Evolutionary conservation across 805 yeast genomes (phyloP).

Genomic region (Zygosaccharomyces kombuchaensis): DNA sequence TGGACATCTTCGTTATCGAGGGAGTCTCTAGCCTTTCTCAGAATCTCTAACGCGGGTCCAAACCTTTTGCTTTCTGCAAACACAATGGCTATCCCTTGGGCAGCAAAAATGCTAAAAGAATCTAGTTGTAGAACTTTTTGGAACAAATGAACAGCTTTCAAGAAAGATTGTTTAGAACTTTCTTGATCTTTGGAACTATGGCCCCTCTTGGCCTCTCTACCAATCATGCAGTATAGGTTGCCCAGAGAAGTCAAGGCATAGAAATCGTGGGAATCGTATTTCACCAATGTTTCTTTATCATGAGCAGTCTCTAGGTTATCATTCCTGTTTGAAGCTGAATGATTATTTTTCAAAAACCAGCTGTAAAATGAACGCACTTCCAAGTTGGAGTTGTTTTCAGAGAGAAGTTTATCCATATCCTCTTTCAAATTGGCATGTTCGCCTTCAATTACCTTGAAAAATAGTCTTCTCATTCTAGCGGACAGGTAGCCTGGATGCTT

Average conservation of each 20-base stretch:
- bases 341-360: conserved; percentile 68
- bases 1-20: conserved; percentile 77
- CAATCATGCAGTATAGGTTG: conserved; percentile 76
- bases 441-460: conserved; percentile 51
- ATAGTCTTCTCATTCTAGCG: conserved; percentile 68
- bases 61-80: conserved; percentile 80
- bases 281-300: conserved; percentile 78
- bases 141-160: conserved; percentile 87
- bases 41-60: conserved; percentile 75
- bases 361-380: conserved; percentile 90
- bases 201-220: conserved; percentile 60
- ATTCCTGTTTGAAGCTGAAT: conserved; percentile 39
- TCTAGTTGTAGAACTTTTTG: conserved; percentile 85
- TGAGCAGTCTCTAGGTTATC: conserved; percentile 66
- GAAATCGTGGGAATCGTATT: conserved; percentile 79
- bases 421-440: conserved; percentile 27
- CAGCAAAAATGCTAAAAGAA: conserved; percentile 86
- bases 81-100: conserved; percentile 93
- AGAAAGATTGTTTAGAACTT: conserved; percentile 64
- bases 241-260: conserved; percentile 89
- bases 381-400: conserved; percentile 52
- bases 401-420: conserved; percentile 43
- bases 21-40: conserved; percentile 86
- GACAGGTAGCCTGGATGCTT: conserved; percentile 66
- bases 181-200: conserved; percentile 41